Percentiles rank a stretch among this genome's conserved stretches.
phyloP scores from a whole-genome alignment of 2,329 filamentous ascomycete species.

The Calonectria leucothoes region DNA sequence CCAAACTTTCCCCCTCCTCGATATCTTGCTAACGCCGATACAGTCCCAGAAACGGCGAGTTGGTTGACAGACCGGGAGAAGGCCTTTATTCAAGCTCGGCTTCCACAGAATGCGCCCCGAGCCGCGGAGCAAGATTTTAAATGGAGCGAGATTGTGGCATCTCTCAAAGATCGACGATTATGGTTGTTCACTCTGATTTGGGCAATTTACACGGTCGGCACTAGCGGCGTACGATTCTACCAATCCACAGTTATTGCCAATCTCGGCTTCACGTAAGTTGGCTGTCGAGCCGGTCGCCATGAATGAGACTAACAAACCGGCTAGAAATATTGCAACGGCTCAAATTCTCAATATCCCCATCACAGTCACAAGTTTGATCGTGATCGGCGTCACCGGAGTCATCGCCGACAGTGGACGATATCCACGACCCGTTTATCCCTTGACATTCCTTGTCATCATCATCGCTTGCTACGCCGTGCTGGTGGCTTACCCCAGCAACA shows the following conservation, averaged over 20 bases:
- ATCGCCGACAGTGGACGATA: slow-evolving; percentile 55
- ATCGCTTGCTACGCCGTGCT: slow-evolving; percentile 58
- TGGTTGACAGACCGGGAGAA: slow-evolving; percentile 60
- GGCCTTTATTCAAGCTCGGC: slow-evolving; percentile 59
- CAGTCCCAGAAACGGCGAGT: slow-evolving; percentile 55
- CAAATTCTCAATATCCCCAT: slow-evolving; percentile 63
- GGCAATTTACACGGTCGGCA: slow-evolving; percentile 57
- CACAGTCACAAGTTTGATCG: slow-evolving; percentile 52
- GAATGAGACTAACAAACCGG: neutral
- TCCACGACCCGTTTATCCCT: slow-evolving; percentile 56
- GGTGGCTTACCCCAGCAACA: slow-evolving; percentile 57
- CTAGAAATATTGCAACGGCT: slow-evolving; percentile 55
- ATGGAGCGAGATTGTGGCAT: slow-evolving; percentile 50
- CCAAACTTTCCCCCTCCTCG: neutral
- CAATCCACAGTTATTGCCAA: slow-evolving; percentile 55
- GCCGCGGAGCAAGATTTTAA: slow-evolving; percentile 55
- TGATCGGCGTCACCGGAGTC: slow-evolving; percentile 56
- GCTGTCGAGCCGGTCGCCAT: neutral
- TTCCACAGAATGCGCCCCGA: slow-evolving; percentile 56
- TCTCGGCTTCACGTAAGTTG: slow-evolving; percentile 49
- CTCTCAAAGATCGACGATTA: slow-evolving; percentile 53
- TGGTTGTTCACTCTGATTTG: slow-evolving; percentile 60
- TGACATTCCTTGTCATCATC: slow-evolving; percentile 56
- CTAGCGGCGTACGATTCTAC: slow-evolving; percentile 55
- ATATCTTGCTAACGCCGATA: slow-evolving; percentile 43